A percentile compares a stretch with the other conserved stretches of the same genome.
Conservation (phyloP, 1,284 basidiomycete genomes). For the Irpex rosettiformis region DNA sequence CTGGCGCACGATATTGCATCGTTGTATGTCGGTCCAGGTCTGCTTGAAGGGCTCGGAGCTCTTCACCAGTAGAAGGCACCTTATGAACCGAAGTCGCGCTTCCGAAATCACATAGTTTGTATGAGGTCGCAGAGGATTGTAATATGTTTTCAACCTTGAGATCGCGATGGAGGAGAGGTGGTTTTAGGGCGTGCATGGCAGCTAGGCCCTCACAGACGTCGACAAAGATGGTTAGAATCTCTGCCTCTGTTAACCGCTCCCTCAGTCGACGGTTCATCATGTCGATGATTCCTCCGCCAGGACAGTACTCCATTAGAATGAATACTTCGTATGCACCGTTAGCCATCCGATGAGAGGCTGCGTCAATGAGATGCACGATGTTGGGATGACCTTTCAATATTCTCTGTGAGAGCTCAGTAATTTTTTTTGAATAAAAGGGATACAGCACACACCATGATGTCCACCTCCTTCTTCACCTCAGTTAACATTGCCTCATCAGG, state of each 20-base stretch:
- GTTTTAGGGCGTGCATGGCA: constrained; percentile 92
- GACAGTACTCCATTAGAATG: constrained; percentile 98
- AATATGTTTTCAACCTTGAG: constrained; percentile 99
- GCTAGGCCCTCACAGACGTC: constrained; percentile 91
- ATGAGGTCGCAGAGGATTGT: constrained; percentile 70
- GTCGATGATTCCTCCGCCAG: constrained; percentile 96
- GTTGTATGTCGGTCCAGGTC: constrained; percentile 96
- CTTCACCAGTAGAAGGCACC: constrained; percentile 72
- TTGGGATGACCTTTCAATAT: constrained; percentile 87
- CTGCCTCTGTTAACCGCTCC: constrained; percentile 89
- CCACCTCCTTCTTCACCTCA: constrained; percentile 98
- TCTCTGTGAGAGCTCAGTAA: constrained; percentile 47
- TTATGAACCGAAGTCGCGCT: constrained; percentile 80
- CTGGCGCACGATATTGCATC: constrained; percentile 93
- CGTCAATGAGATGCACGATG: constrained; percentile 92
- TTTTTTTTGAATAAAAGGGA: neutral
- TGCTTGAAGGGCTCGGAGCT: constrained; percentile 84
- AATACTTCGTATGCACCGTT: constrained; percentile 93
- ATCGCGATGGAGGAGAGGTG: constrained; percentile 92
- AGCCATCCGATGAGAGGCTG: constrained; percentile 81
- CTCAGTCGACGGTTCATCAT: constrained; percentile 97
- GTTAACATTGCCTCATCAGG: constrained; percentile 85
- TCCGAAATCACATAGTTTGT: constrained; percentile 98
- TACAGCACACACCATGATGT: constrained; percentile 84
- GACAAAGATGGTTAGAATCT: constrained; percentile 97